Conservation (phyloP, 306 rosid species). For the Cicer chorassanicum region DNA sequence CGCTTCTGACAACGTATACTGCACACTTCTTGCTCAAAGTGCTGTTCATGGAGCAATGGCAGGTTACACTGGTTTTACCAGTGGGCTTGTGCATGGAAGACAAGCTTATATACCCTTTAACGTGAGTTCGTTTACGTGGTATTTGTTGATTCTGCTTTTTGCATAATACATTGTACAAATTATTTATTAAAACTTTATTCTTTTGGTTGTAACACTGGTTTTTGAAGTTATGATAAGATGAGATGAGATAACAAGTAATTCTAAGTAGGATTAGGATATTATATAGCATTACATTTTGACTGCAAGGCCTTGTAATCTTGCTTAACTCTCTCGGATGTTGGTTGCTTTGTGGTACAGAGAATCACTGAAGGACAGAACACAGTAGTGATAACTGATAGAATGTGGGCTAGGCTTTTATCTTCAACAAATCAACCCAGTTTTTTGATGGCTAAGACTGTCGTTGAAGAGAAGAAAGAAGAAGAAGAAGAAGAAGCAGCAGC, state of each 20-base stretch:
- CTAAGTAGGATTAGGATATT: background rate
- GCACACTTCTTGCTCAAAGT: slow-evolving; percentile 96
- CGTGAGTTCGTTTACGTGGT: slow-evolving; percentile 57
- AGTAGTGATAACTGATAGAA: slow-evolving; percentile 88
- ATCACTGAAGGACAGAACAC: slow-evolving; percentile 74
- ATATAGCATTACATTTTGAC: slow-evolving; percentile 19
- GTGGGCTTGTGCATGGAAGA: slow-evolving; percentile 92
- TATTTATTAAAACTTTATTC: slow-evolving; percentile 9
- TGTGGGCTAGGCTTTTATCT: slow-evolving; percentile 98
- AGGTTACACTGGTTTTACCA: slow-evolving; percentile 83
- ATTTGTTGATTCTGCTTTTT: slow-evolving; percentile 30
- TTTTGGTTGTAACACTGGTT: background rate
- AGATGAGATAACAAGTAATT: slow-evolving; percentile 15
- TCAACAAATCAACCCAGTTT: slow-evolving; percentile 96
- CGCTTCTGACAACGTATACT: slow-evolving; percentile 90
- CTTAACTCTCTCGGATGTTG: background rate
- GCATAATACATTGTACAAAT: background rate
- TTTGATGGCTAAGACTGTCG: slow-evolving; percentile 50
- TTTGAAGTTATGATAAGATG: slow-evolving; percentile 6
- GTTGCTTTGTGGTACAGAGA: slow-evolving; percentile 59
- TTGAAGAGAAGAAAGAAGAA: slow-evolving; percentile 64
- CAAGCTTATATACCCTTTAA: slow-evolving; percentile 83
- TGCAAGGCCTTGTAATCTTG: background rate
- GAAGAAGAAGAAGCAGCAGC: slow-evolving; percentile 28
- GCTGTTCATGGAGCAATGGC: slow-evolving; percentile 99